Conservation (phyloP, 2,329 filamentous ascomycete genomes). For the Paecilomyces variotii region DNA sequence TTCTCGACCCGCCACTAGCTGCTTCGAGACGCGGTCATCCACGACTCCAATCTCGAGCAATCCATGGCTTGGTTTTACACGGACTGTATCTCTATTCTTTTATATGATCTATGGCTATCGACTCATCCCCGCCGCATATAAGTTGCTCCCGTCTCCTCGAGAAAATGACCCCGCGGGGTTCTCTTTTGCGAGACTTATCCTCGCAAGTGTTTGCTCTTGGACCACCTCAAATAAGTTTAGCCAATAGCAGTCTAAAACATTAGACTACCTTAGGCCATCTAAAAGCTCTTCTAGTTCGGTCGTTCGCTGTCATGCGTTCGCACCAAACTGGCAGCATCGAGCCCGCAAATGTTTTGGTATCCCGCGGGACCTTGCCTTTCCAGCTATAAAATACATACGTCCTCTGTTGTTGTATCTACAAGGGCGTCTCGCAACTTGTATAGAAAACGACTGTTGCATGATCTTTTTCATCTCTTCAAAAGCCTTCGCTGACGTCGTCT, state of each 20-base stretch:
- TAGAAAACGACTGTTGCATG: too few relatives aligned
- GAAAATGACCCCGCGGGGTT: background rate
- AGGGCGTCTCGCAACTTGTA: too few relatives aligned
- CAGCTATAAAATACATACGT: background rate
- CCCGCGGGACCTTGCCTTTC: background rate
- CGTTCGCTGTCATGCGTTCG: background rate
- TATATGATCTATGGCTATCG: background rate
- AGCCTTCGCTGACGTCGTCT: background rate
- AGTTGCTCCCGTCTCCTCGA: background rate
- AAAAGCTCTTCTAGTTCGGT: background rate
- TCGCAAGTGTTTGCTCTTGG: background rate
- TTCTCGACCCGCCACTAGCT: background rate
- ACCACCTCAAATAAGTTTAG: background rate
- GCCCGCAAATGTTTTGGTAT: background rate
- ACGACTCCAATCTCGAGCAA: background rate
- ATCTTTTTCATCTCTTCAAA: too few relatives aligned
- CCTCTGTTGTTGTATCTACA: too few relatives aligned
- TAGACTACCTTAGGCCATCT: background rate
- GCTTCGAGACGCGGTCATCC: background rate
- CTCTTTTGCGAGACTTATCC: background rate
- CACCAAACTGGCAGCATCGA: background rate
- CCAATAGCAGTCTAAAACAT: background rate
- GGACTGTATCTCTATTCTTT: background rate
- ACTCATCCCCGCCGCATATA: background rate
- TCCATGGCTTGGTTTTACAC: background rate